Evolutionary conservation across 2,329 filamentous ascomycete species (phyloP), one percentile per base, ranked within the genome.

Genomic region (Epicoccum nigrum): DNA sequence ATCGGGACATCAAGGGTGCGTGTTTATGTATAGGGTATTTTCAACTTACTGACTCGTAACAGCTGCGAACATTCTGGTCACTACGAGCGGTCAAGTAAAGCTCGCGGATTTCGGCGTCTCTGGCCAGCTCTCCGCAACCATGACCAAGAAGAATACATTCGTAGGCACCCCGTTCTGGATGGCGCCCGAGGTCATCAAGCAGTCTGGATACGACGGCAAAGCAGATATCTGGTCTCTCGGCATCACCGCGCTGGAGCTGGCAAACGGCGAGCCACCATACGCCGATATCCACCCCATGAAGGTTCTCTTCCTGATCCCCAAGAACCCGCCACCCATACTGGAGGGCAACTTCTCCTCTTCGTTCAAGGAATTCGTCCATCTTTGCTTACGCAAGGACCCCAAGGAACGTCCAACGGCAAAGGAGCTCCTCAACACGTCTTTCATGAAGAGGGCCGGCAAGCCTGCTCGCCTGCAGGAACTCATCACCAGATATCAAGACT

Each of bases 141-240:
- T 97, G 92, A 97, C 93, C 56, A 97, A 97, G 81, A 97, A 97
- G 79, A 97, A 97, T 71, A 97, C 93, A 0, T 99, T 97, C 73
- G 93, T 99, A 25, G 94, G 94, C 27, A 97, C 93, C 0, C 93
- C 94, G 1, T 99, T 97, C 72, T 99, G 94, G 94, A 99, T 99
- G 93, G 93, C 94, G 2, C 93, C 93, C 9, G 93, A 99, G 76
- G 93, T 97, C 47, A 99, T 99, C 74, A 96, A 96, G 77, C 93
- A 99, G 74, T 96, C 92, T 51, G 93, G 93, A 40, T 97, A 97
- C 77, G 93, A 97, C 73, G 91, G 96, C 77, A 97, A 97, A 77
- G 93, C 93, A 35, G 93, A 97, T 70, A 96, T 97, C 51, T 97
- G 93, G 93, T 97, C 93, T 1, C 79, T 97, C 15, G 93, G 93